Percentiles rank a stretch among this genome's conserved stretches.
These are phyloP conservation scores for Trametes coccinea DNA, from an alignment of 768 basidiomycete species.

Conservation along the genomic window DNA sequence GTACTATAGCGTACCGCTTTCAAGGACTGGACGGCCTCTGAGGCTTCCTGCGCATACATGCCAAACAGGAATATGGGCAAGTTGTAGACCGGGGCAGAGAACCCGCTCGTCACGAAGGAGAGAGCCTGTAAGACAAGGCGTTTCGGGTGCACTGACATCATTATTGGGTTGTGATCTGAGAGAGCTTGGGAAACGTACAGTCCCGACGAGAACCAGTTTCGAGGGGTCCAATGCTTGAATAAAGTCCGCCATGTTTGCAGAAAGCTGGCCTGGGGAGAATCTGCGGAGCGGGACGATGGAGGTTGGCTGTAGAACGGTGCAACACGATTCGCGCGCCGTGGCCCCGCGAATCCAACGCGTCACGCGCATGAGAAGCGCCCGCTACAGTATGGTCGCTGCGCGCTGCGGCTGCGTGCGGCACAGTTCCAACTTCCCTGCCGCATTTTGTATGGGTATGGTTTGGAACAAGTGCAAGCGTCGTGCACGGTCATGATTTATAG, in stretches of 20 bases:
- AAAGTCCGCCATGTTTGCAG: constrained; percentile 55
- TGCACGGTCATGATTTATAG: neutral
- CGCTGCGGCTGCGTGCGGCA: no score
- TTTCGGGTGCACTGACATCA: neutral
- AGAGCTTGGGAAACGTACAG: constrained; percentile 44
- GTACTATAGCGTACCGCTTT: constrained; percentile 49
- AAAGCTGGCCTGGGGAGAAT: neutral
- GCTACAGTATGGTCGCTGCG: neutral
- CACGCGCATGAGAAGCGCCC: neutral
- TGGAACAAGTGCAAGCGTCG: neutral
- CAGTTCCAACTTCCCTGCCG: no score
- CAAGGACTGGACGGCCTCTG: constrained; percentile 63
- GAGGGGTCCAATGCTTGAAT: constrained; percentile 70
- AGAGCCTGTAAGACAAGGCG: constrained; percentile 46
- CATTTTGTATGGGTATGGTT: no score
- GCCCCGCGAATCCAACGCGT: neutral
- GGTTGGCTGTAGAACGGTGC: neutral
- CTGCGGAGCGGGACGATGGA: neutral
- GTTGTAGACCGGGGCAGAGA: constrained; percentile 68
- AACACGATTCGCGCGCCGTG: neutral
- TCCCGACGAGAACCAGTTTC: constrained; percentile 63
- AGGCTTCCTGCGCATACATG: constrained; percentile 66
- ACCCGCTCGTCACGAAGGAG: constrained; percentile 58
- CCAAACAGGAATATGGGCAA: constrained; percentile 84
- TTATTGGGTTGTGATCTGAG: neutral